Conservation (phyloP, 2,329 filamentous ascomycete genomes). For the Zelopaecilomyces penicillatus region DNA sequence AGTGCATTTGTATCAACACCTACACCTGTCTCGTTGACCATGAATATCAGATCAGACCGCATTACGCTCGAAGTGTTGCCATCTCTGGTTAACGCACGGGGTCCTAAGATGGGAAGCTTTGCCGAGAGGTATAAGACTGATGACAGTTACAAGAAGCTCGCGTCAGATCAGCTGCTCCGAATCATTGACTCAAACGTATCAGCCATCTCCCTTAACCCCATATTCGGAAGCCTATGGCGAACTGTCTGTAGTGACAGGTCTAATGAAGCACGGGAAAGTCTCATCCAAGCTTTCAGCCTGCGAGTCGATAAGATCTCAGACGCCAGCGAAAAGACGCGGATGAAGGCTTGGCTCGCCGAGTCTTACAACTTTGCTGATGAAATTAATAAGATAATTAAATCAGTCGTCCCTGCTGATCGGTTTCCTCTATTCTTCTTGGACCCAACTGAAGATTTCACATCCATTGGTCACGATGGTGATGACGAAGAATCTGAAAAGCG, state of each 20-base stretch:
- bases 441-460: conserved; percentile 33
- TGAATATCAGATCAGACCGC: conserved; percentile 7
- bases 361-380: conserved; percentile 42
- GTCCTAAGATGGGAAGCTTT: conserved; percentile 23
- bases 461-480: conserved; percentile 13
- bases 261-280: conserved; percentile 30
- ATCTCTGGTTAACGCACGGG: conserved; percentile 14
- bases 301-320: conserved; percentile 28
- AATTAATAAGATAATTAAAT: conserved; percentile 28
- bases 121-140: conserved; percentile 33
- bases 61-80: conserved; percentile 17
- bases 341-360: conserved; percentile 41
- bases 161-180: conserved; percentile 28
- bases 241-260: conserved; percentile 38
- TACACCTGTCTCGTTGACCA: background rate
- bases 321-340: conserved; percentile 23
- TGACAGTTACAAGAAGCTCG: conserved; percentile 28
- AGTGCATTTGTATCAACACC: background rate
- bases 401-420: conserved; percentile 27
- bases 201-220: conserved; percentile 38
- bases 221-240: conserved; percentile 43
- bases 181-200: conserved; percentile 37
- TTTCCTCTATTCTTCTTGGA: conserved; percentile 43
- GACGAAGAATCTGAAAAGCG: conserved; percentile 8
- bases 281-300: conserved; percentile 33